Conservation (phyloP, 2,329 filamentous ascomycete genomes). For the Lachnellula subtilissima region DNA sequence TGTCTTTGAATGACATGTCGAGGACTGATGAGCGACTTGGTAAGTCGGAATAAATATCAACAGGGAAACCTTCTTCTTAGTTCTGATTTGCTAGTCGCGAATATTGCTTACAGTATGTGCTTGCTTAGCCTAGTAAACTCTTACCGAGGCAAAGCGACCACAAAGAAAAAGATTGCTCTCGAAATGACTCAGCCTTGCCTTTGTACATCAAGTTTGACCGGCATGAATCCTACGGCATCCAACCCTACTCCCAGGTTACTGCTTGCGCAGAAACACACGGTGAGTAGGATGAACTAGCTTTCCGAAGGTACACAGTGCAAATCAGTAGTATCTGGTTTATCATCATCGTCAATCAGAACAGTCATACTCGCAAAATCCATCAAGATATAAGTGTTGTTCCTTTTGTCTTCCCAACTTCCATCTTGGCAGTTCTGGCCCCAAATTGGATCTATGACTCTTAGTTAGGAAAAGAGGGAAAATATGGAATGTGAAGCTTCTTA, state of each 20-base stretch:
- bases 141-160: too few relatives aligned
- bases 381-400: slow-evolving; percentile 58
- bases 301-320: slow-evolving; percentile 31
- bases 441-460: slow-evolving; percentile 63
- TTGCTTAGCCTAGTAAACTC: too few relatives aligned
- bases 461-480: slow-evolving; percentile 10
- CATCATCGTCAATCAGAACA: slow-evolving; percentile 54
- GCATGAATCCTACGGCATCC: slow-evolving; percentile 23
- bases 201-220: slow-evolving; percentile 36
- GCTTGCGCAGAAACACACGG: slow-evolving; percentile 45
- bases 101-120: too few relatives aligned
- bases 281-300: slow-evolving; percentile 20
- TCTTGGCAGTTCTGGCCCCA: slow-evolving; percentile 76
- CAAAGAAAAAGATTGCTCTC: neutral
- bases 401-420: slow-evolving; percentile 65
- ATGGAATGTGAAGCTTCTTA: slow-evolving; percentile 38
- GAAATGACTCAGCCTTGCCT: slow-evolving; percentile 60
- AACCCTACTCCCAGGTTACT: slow-evolving; percentile 30
- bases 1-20: neutral
- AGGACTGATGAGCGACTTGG: neutral
- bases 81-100: too few relatives aligned
- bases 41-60: neutral
- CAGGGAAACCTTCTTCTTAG: neutral
- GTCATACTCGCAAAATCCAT: slow-evolving; percentile 16
- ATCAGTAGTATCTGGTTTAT: slow-evolving; percentile 73